Evolutionary conservation across 306 rosid genomes (phyloP).

Genomic region (Cercis canadensis): DNA sequence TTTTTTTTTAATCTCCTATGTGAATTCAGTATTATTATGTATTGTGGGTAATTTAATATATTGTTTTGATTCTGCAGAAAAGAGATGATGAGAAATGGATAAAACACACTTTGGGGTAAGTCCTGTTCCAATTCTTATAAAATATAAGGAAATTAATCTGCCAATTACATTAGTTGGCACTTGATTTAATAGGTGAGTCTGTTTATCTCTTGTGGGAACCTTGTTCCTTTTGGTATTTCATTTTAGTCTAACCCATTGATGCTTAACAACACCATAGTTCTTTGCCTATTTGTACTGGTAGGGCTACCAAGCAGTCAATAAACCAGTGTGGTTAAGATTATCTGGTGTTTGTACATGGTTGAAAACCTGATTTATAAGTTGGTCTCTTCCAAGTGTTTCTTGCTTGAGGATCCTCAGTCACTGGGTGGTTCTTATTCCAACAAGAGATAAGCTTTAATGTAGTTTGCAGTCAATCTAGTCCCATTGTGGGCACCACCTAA

Average conservation of each 20-base stretch:
- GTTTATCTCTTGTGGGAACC: too few relatives aligned
- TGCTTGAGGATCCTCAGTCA: constrained; percentile 6
- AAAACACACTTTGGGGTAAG: constrained; percentile 94
- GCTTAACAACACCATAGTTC: neutral
- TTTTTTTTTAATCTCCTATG: neutral
- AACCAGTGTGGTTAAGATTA: neutral
- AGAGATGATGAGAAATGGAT: constrained; percentile 96
- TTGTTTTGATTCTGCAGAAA: constrained; percentile 65
- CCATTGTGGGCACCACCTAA: neutral
- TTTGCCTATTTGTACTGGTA: neutral
- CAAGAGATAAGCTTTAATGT: neutral
- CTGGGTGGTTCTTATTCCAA: neutral
- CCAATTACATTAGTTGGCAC: constrained; percentile 1
- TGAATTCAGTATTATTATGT: constrained; percentile 3
- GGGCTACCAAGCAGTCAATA: constrained; percentile 8
- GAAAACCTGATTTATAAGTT: neutral
- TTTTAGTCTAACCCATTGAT: constrained; percentile 15
- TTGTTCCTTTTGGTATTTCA: too few relatives aligned
- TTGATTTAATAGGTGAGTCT: constrained; percentile 2
- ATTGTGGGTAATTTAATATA: constrained; percentile 13
- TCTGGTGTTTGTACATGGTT: neutral
- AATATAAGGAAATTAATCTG: neutral
- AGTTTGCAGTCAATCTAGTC: neutral
- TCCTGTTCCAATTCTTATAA: constrained; percentile 28
- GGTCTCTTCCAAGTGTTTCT: constrained; percentile 4